Base-by-base conservation (phyloP, 2,329 filamentous ascomycete species). In the Phialophora macrospora region DNA sequence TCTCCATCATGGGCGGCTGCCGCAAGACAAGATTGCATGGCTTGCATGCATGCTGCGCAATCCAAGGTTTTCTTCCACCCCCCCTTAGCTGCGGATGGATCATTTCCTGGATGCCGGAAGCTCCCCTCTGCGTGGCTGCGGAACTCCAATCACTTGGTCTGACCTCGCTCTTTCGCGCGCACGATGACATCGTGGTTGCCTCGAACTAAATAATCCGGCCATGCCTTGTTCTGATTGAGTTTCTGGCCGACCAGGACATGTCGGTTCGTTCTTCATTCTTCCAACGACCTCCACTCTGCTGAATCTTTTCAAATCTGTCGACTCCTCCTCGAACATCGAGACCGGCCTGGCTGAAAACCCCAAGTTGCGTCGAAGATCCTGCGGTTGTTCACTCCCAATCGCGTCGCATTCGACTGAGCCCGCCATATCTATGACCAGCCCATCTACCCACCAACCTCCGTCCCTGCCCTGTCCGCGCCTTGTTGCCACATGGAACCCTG, bases 161-260 rank as follows among this genome's bases (percentile, higher is more conserved):
- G 32, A n/a, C 49, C 49, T 46, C 20, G 51, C 8, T 44, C 22
- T 44, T 28, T 30, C n/a, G 2, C n/a, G 51, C 60, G 60, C 52
- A 56, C 44, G 30, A 63, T 63, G 61, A 64, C 55, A 60, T 64
- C 62, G 51, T 24, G 38, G 20, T 46, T 60, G 34, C 56, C 28
- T 64, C 57, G 24, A 41, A 32, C 62, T 62, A 55, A 55, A 17
- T 34, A 32, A 55, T 30, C 49, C 49, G 34, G 20, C 58, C 30
- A 48, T 60, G 51, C 32, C 48, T 41, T 51, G 26, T 60, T 48
- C 46, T 60, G 58, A 60, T 60, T 54, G 58, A 60, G 28, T 54
- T 41, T 38, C 22, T 22, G 38, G 34, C n/a, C 30, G 48, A 52
- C 58, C 48, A 54, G 46, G 58, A 30, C 20, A n/a, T 20, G 58